phyloP scores from a whole-genome alignment of 371 early-diverging fungal genomes.

The Antonospora locustae region DNA sequence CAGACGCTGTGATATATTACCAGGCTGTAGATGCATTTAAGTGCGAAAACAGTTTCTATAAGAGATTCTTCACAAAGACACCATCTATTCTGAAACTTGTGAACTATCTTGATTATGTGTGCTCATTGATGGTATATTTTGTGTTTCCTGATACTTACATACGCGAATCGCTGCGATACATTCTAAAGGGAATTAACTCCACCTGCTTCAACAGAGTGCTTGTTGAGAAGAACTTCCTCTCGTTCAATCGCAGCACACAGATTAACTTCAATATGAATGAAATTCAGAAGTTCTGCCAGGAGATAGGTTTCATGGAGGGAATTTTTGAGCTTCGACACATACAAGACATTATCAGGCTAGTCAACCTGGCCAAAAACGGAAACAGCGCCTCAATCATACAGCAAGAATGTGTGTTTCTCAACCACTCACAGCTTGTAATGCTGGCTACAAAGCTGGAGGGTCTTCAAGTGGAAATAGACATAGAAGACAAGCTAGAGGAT shows the following conservation, averaged over 20 bases:
- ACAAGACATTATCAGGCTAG: constrained; percentile 19
- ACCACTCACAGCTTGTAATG: constrained; percentile 12
- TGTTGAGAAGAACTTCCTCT: constrained; percentile 32
- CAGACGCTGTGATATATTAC: constrained; percentile 33
- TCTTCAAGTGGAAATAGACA: neutral
- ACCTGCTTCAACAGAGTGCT: constrained; percentile 35
- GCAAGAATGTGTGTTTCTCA: constrained; percentile 19
- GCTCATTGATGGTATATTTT: constrained; percentile 20
- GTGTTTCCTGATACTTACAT: constrained; percentile 28
- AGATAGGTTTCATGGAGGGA: constrained; percentile 25
- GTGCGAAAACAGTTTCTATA: constrained; percentile 19
- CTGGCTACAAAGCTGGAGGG: constrained; percentile 17
- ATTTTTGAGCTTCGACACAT: constrained; percentile 20
- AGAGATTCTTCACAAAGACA: constrained; percentile 22
- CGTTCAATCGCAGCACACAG: constrained; percentile 32
- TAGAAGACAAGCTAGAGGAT: neutral
- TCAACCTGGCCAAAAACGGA: constrained; percentile 13
- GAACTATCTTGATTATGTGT: constrained; percentile 25
- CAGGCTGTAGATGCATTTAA: constrained; percentile 40
- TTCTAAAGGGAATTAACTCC: constrained; percentile 26
- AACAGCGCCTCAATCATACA: constrained; percentile 2
- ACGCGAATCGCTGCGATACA: constrained; percentile 13
- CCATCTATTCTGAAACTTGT: constrained; percentile 20
- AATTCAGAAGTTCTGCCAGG: constrained; percentile 31
- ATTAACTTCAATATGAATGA: constrained; percentile 42